Evolutionary conservation across 129 eudicot species (phyloP).

Genomic region (Saposhnikovia divaricata): DNA sequence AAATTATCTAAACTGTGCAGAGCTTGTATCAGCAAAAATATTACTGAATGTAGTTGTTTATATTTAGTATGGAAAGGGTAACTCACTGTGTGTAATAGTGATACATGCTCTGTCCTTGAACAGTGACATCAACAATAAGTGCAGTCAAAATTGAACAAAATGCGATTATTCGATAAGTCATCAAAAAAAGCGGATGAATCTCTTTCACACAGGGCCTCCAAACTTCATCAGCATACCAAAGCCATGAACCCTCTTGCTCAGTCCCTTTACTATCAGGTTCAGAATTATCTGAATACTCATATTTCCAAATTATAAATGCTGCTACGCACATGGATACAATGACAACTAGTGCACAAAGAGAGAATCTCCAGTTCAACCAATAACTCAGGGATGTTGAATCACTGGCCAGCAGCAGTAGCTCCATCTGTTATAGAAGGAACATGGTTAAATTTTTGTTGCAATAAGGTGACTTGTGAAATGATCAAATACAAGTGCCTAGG

Average conservation of each 20-base stretch:
- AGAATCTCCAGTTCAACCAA: conserved; percentile 88
- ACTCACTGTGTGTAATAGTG: conserved; percentile 87
- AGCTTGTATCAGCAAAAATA: not conserved
- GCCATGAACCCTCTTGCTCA: conserved; percentile 28
- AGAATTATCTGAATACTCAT: conserved; percentile 37
- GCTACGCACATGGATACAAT: conserved; percentile 35
- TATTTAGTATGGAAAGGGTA: not conserved
- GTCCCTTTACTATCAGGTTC: conserved; percentile 32
- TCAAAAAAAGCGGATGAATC: conserved; percentile 51
- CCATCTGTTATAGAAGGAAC: conserved; percentile 32
- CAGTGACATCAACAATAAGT: conserved; percentile 37
- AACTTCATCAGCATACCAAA: conserved; percentile 45
- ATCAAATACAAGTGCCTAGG: not conserved
- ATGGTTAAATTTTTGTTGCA: not conserved
- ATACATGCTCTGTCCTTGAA: conserved; percentile 50
- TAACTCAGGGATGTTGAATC: conserved; percentile 63
- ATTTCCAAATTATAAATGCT: conserved; percentile 42
- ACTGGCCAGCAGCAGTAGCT: conserved; percentile 19
- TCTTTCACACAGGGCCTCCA: conserved; percentile 83
- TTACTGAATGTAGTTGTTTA: not conserved
- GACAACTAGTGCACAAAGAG: conserved; percentile 57
- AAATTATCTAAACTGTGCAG: not conserved
- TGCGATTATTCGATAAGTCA: conserved; percentile 58
- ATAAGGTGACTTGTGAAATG: not conserved
- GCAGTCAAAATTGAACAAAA: conserved; percentile 46